These are phyloP conservation scores for Auricularia auricula-judae DNA, from an alignment of 768 basidiomycete species.

Conservation along the genomic window DNA sequence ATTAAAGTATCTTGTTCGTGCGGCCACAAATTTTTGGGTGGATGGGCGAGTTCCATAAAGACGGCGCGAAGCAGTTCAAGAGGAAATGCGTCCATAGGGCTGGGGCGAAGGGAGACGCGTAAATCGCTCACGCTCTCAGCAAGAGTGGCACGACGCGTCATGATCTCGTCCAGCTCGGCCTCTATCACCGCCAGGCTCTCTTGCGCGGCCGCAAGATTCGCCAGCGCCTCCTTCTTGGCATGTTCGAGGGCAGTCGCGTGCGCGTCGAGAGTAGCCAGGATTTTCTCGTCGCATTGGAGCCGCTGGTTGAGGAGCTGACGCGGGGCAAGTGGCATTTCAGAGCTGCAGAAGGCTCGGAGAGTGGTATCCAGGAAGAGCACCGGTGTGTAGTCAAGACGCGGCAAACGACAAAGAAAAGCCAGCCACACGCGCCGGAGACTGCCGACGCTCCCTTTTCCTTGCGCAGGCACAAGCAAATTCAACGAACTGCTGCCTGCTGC, in stretches of 20 bases:
- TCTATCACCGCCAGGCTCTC: background rate
- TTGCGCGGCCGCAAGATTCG: background rate
- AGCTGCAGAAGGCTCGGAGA: background rate
- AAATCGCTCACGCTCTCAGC: background rate
- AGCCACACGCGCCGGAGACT: no score
- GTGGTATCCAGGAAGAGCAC: no score
- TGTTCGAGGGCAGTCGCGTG: background rate
- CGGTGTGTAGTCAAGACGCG: no score
- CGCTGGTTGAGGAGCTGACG: background rate
- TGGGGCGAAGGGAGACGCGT: background rate
- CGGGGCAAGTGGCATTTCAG: background rate
- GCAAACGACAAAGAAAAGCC: no score
- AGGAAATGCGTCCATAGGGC: background rate
- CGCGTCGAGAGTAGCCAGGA: background rate
- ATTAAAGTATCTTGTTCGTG: background rate
- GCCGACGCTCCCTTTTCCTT: no score
- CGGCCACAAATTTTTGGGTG: background rate
- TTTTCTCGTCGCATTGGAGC: background rate
- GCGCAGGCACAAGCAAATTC: no score
- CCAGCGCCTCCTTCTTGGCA: background rate
- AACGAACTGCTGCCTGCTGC: no score
- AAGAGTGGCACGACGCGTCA: background rate
- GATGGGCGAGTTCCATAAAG: background rate
- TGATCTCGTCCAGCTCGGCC: background rate
- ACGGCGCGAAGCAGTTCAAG: background rate